These are phyloP conservation scores for Penicillium tannophilum DNA, from an alignment of 495 filamentous ascomycete genomes.

Conservation along the genomic window DNA sequence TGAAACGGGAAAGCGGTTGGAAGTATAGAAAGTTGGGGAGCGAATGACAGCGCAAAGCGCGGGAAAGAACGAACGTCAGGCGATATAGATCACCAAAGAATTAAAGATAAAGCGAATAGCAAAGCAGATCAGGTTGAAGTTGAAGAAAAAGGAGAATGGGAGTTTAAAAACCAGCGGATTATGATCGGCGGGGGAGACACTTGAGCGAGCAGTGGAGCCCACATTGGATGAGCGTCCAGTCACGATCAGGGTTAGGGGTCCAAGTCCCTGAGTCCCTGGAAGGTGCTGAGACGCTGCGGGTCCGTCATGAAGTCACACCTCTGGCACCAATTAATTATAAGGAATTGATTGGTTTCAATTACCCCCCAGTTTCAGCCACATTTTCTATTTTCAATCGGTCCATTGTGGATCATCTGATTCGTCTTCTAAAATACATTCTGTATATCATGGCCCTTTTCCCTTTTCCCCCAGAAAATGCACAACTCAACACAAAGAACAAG, in stretches of 20 bases:
- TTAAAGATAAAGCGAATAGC: slow-evolving; percentile 2
- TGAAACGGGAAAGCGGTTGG: slow-evolving; percentile 7
- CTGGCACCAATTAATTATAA: not conserved
- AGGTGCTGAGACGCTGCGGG: slow-evolving; percentile 2
- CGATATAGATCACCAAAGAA: slow-evolving; percentile 12
- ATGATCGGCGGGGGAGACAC: slow-evolving; percentile 14
- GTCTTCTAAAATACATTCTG: slow-evolving; percentile 21
- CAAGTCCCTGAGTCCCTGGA: not conserved
- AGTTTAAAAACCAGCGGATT: slow-evolving; percentile 5
- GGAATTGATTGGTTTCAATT: not conserved
- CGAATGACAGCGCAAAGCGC: slow-evolving; percentile 29
- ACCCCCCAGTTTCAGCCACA: not conserved
- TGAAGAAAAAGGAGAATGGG: not conserved
- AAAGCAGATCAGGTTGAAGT: slow-evolving; percentile 1
- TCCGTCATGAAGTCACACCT: not conserved
- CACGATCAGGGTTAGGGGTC: slow-evolving; percentile 3
- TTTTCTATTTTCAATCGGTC: slow-evolving; percentile 14
- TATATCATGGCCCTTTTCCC: slow-evolving; percentile 14
- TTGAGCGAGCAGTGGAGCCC: slow-evolving; percentile 3
- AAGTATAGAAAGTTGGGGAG: slow-evolving; percentile 5
- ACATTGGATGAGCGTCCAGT: not conserved
- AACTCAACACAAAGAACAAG: slow-evolving; percentile 2
- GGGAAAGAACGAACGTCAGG: slow-evolving; percentile 30
- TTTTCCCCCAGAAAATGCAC: slow-evolving; percentile 10
- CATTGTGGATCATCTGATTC: slow-evolving; percentile 14